Conservation (phyloP, 192 early-diverging fungal species). For the Dimargaris verticillata region DNA sequence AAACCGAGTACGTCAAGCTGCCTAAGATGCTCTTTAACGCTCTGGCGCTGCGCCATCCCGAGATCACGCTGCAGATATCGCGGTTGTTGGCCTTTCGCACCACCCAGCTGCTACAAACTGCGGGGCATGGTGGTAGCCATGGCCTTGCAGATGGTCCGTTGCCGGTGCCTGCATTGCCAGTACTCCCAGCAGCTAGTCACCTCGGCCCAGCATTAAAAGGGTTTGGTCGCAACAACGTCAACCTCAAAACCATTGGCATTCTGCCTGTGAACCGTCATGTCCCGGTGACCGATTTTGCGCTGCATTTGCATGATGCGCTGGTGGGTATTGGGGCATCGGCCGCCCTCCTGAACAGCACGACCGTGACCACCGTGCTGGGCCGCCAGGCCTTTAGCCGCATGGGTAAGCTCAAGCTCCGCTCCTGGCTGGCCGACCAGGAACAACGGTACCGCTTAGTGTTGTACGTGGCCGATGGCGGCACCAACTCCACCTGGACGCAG, state of each 20-base stretch:
- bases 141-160: slow-evolving; percentile 16
- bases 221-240: slow-evolving; percentile 68
- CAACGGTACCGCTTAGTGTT: slow-evolving; percentile 72
- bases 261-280: slow-evolving; percentile 70
- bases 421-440: slow-evolving; percentile 91
- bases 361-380: slow-evolving; percentile 66
- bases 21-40: slow-evolving; percentile 90
- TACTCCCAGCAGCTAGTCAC: slow-evolving; percentile 11
- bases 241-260: slow-evolving; percentile 88
- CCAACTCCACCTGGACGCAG: slow-evolving; percentile 81
- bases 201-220: slow-evolving; percentile 17
- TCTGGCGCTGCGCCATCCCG: slow-evolving; percentile 72
- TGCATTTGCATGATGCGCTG: slow-evolving; percentile 58
- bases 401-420: slow-evolving; percentile 79
- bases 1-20: slow-evolving; percentile 88
- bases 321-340: slow-evolving; percentile 46
- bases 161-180: not conserved
- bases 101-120: slow-evolving; percentile 26
- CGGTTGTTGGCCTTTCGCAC: slow-evolving; percentile 71
- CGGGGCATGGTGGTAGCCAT: not conserved
- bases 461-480: slow-evolving; percentile 88
- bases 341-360: slow-evolving; percentile 62
- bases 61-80: slow-evolving; percentile 80
- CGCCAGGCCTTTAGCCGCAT: slow-evolving; percentile 81
- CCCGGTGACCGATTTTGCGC: slow-evolving; percentile 78